Conservation (phyloP, 1,284 basidiomycete species). For the Laetiporus sulphureus region DNA sequence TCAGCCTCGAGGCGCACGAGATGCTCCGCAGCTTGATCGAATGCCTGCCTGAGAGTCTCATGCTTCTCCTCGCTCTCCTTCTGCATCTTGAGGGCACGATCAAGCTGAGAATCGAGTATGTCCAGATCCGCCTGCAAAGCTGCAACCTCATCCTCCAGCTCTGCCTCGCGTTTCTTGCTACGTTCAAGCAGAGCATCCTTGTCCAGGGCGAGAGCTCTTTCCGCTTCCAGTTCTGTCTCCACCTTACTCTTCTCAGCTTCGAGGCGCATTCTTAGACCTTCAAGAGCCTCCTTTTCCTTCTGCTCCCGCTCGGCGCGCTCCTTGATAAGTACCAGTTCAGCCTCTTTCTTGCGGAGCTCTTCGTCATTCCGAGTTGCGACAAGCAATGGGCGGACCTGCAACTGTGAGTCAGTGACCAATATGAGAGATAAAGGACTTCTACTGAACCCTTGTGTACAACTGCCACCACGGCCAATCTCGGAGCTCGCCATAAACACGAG, state of each 20-base stretch:
- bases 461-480: slow-evolving; percentile 99
- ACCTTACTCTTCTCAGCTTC: slow-evolving; percentile 80
- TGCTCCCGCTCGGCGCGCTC: slow-evolving; percentile 86
- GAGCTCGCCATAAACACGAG: slow-evolving; percentile 83
- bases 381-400: slow-evolving; percentile 81
- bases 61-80: slow-evolving; percentile 77
- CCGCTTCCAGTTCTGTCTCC: slow-evolving; percentile 77
- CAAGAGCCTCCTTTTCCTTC: slow-evolving; percentile 71
- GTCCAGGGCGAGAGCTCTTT: slow-evolving; percentile 75
- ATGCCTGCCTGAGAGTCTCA: slow-evolving; percentile 61
- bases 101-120: slow-evolving; percentile 80
- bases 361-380: slow-evolving; percentile 92
- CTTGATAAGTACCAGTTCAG: slow-evolving; percentile 76
- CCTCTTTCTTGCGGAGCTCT: slow-evolving; percentile 84
- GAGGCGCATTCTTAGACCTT: slow-evolving; percentile 72
- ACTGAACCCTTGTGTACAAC: slow-evolving; percentile 89
- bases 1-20: slow-evolving; percentile 76
- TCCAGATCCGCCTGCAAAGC: slow-evolving; percentile 83
- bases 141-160: slow-evolving; percentile 81
- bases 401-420: not conserved
- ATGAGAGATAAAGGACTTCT: too few species aligned
- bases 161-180: slow-evolving; percentile 78
- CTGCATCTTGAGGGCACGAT: slow-evolving; percentile 70
- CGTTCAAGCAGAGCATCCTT: slow-evolving; percentile 84
- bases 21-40: slow-evolving; percentile 81